Base-by-base conservation (phyloP, 2,329 filamentous ascomycete genomes). In the Nakataea oryzae region DNA sequence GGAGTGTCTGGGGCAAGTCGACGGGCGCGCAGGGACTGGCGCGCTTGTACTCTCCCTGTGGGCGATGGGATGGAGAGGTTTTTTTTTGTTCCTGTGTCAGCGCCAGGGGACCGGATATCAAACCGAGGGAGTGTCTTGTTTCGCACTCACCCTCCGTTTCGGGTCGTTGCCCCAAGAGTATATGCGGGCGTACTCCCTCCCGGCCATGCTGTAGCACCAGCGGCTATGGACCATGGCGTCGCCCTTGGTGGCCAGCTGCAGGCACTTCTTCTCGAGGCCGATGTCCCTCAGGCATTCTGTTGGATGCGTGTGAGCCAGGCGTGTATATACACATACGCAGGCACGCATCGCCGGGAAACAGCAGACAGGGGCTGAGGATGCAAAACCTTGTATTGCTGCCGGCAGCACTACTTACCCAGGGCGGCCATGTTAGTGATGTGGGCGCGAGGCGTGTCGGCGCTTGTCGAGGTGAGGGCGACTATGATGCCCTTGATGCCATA, bases 361-460 rank as follows among this genome's bases (percentile, higher is more conserved):
- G n/a, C n/a, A n/a, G n/a, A n/a, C n/a, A n/a, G n/a, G n/a, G n/a
- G n/a, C n/a, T n/a, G n/a, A n/a, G n/a, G n/a, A n/a, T n/a, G n/a
- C n/a, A n/a, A n/a, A n/a, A n/a, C n/a, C n/a, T n/a, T n/a, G n/a
- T n/a, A n/a, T n/a, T n/a, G n/a, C 17, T 9, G 5, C 6, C 13
- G n/a, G 4, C 1, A 50, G 4, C 21, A 50, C 14, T n/a, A 60
- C 67, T 47, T 67, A 76, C 75, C 75, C 24, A 82, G 68, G 0
- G 81, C 81, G 0, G 81, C 82, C 70, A 80, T 81, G 68, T 86
- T 87, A 56, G 80, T 85, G 62, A 86, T 83, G 67, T 86, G 84
- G 0, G 83, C 84, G 29, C 84, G 74, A 1, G 84, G 84, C 1
- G 82, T 85, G 62, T 81, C 73, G 1, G 83, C 81, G 1, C 79